Conservation (phyloP, 2,329 filamentous ascomycete genomes). For the Pseudopyricularia cyperi region DNA sequence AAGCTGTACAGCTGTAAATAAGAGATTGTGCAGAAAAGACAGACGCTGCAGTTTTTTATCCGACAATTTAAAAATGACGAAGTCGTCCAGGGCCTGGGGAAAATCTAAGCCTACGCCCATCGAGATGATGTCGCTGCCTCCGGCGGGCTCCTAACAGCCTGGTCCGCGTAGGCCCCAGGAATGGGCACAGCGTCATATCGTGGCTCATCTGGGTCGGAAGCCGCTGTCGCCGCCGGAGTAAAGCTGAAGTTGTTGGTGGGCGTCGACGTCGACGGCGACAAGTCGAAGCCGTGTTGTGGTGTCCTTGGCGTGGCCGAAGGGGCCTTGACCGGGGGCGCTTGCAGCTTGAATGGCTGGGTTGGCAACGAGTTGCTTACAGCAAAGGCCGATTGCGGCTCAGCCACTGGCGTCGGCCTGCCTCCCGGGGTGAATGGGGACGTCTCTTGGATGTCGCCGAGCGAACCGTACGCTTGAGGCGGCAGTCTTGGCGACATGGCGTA, state of each 20-base stretch:
- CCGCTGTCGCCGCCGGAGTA: constrained; percentile 39
- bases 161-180: constrained; percentile 64
- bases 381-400: constrained; percentile 51
- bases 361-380: constrained; percentile 31
- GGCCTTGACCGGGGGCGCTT: constrained; percentile 69
- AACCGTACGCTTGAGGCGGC: constrained; percentile 41
- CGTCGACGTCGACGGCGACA: constrained; percentile 17
- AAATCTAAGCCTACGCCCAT: neutral
- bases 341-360: constrained; percentile 54
- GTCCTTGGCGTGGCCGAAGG: constrained; percentile 62
- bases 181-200: constrained; percentile 81
- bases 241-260: constrained; percentile 14
- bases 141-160: constrained; percentile 37
- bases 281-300: constrained; percentile 23
- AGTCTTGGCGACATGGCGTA: constrained; percentile 48
- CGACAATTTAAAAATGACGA: too few species aligned
- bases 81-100: too few species aligned
- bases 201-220: constrained; percentile 61
- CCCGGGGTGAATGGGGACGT: constrained; percentile 38
- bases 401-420: constrained; percentile 31
- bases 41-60: neutral
- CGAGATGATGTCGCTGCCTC: neutral
- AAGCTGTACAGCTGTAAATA: neutral
- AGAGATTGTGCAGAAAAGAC: neutral
- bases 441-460: constrained; percentile 21